Conservation (phyloP, 1,284 basidiomycete genomes). For the Rhizoctonia solani region DNA sequence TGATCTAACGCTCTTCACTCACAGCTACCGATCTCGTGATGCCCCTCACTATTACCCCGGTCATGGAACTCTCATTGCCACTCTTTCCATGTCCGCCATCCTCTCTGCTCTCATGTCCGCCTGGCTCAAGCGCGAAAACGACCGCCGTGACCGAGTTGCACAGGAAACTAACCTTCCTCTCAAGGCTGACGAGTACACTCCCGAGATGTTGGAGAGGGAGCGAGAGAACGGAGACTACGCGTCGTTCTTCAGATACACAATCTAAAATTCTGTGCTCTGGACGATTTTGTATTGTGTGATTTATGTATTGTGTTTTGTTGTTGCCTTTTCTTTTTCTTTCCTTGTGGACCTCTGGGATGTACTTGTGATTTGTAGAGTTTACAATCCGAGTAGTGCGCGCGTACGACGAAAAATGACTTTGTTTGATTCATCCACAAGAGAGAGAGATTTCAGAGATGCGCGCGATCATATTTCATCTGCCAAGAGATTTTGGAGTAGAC, state of each 20-base stretch:
- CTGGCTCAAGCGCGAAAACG: constrained; percentile 30
- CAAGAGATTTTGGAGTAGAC: too few species aligned
- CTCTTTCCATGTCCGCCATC: constrained; percentile 28
- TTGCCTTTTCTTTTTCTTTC: background rate
- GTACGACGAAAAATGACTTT: too few species aligned
- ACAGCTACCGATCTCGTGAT: constrained; percentile 32
- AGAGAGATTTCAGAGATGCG: too few species aligned
- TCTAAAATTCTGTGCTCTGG: background rate
- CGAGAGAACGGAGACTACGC: constrained; percentile 21
- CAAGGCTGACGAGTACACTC: constrained; percentile 25
- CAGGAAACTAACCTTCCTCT: constrained; percentile 7
- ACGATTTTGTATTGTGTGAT: background rate
- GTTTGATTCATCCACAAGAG: too few species aligned
- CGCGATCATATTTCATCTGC: too few species aligned
- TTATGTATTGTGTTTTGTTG: background rate
- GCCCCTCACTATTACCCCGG: constrained; percentile 35
- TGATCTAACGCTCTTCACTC: background rate
- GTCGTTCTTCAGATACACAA: constrained; percentile 24
- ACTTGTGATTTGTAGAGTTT: too few species aligned
- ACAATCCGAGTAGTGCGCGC: too few species aligned
- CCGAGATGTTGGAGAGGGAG: constrained; percentile 30
- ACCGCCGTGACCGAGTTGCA: constrained; percentile 28
- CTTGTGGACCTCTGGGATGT: too few species aligned
- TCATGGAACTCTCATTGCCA: constrained; percentile 32
- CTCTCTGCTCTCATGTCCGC: constrained; percentile 28